A percentile compares a stretch with the other conserved stretches of the same genome.
phyloP scores from a whole-genome alignment of 148 eudicot genomes.

The Camellia sinensis region DNA sequence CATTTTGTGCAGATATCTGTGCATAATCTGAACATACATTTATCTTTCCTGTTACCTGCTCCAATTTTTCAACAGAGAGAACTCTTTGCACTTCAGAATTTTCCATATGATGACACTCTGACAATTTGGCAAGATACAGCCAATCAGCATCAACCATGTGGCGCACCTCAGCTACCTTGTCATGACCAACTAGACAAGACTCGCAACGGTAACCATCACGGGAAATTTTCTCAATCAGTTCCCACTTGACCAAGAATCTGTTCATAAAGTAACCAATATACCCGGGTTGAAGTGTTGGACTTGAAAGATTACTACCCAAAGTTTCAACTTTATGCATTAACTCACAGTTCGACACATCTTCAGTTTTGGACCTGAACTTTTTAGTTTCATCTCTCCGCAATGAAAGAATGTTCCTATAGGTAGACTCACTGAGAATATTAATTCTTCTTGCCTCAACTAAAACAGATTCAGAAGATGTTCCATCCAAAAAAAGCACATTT shows the following conservation, averaged over 20 bases:
- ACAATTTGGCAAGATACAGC: slow-evolving; percentile 70
- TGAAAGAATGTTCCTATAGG: slow-evolving; percentile 42
- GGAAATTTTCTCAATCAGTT: slow-evolving; percentile 17
- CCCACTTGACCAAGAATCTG: slow-evolving; percentile 67
- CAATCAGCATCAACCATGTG: slow-evolving; percentile 86
- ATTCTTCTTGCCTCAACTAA: slow-evolving; percentile 55
- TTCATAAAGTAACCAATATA: slow-evolving; percentile 66
- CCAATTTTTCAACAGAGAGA: background rate
- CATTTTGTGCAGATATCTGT: slow-evolving; percentile 51
- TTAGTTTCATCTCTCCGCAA: slow-evolving; percentile 56
- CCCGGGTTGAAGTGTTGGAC: slow-evolving; percentile 42
- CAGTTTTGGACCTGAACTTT: slow-evolving; percentile 42
- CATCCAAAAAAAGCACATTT: slow-evolving; percentile 45
- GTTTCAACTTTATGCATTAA: slow-evolving; percentile 20
- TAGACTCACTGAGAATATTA: slow-evolving; percentile 57
- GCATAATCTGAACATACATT: slow-evolving; percentile 33
- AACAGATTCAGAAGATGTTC: slow-evolving; percentile 42
- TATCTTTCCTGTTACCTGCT: slow-evolving; percentile 10
- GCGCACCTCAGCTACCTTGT: slow-evolving; percentile 51
- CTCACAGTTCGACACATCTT: slow-evolving; percentile 21
- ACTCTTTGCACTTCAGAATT: slow-evolving; percentile 17
- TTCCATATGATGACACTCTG: slow-evolving; percentile 24
- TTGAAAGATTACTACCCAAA: background rate
- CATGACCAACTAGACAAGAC: slow-evolving; percentile 33
- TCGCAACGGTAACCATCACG: slow-evolving; percentile 25